These are phyloP conservation scores for Mycogone perniciosa DNA, from an alignment of 2,329 filamentous ascomycete species.

Conservation along the genomic window DNA sequence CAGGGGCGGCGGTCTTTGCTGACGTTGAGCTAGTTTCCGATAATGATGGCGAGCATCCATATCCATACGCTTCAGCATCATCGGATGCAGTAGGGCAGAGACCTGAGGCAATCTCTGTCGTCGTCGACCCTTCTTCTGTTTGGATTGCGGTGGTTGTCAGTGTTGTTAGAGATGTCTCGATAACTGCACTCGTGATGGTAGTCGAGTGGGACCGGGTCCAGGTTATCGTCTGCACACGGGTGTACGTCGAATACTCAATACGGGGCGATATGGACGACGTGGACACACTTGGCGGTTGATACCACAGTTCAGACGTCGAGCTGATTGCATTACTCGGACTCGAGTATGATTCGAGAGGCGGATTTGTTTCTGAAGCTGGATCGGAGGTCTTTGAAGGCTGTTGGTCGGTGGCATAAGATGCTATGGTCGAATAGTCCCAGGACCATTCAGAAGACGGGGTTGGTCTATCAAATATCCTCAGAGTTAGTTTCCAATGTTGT, in stretches of 20 bases:
- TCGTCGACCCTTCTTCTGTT: background rate
- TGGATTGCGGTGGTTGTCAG: background rate
- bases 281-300: background rate
- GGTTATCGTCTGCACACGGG: slow-evolving; percentile 1
- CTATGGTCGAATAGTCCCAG: background rate
- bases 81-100: background rate
- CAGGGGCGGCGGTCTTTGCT: background rate
- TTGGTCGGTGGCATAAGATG: background rate
- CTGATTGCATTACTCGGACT: background rate
- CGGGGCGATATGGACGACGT: background rate
- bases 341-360: slow-evolving; percentile 1
- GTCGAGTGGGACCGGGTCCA: slow-evolving; percentile 6
- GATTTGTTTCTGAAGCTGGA: background rate
- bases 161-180: slow-evolving; percentile 6
- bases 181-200: slow-evolving; percentile 5
- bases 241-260: slow-evolving; percentile 2
- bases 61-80: background rate
- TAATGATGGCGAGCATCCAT: background rate
- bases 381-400: background rate
- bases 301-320: background rate
- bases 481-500: no score
- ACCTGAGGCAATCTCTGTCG: background rate
- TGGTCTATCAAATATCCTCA: background rate
- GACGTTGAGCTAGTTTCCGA: background rate
- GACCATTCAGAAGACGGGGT: slow-evolving; percentile 2